Evolutionary conservation across 2,329 filamentous ascomycete genomes (phyloP), one percentile per base, ranked within the genome.

Genomic region (Aspergillus piperis): DNA sequence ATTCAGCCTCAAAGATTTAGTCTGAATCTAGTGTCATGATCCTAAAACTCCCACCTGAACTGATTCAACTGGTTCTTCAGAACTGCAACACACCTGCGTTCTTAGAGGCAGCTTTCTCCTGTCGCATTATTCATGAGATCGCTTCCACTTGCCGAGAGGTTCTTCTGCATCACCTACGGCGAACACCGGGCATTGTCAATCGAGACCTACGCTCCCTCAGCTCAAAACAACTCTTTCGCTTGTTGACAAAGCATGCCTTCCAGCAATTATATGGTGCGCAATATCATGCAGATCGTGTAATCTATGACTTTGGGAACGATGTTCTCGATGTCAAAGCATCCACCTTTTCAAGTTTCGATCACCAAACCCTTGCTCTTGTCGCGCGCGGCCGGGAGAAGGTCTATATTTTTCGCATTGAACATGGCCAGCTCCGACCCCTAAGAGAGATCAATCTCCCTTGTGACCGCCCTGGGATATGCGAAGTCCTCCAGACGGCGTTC

Each of bases 1-100:
- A 17, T 51, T 25, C 32, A 11, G 11, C 13, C 36, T 30, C 25
- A 2, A 50, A 44, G 5, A 3, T 36, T 8, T 5, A 17, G 32
- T 44, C 47, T 54, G 42, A 56, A 15, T n/a, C 38, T 50, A 32
- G 39, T 58, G 58, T 36, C 53, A 73, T 74, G 73, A 60, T 78
- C 15, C 66, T 75, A 13, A 53, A 70, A 36, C 68, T 80, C n/a
- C 77, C 78, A 7, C 60, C 68, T 23, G 77, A 80, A 66, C 64
- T 80, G 36, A 69, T 80, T 23, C 73, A 76, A 60, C 70, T 74
- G 36, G 64, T 80, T 48, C 64, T 80, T 25, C 63, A 69, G 38
- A 63, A 70, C 44, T 71, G 70, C 53, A 72, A 69, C 3, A 73
- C 75, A 6, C 64, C 73, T 19, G 68, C 70, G 25, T 80, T 75